Percentiles rank a stretch among this genome's conserved stretches.
These are phyloP conservation scores for Oxytropis ochrocephala DNA, from an alignment of 306 rosid genomes.

Conservation along the genomic window DNA sequence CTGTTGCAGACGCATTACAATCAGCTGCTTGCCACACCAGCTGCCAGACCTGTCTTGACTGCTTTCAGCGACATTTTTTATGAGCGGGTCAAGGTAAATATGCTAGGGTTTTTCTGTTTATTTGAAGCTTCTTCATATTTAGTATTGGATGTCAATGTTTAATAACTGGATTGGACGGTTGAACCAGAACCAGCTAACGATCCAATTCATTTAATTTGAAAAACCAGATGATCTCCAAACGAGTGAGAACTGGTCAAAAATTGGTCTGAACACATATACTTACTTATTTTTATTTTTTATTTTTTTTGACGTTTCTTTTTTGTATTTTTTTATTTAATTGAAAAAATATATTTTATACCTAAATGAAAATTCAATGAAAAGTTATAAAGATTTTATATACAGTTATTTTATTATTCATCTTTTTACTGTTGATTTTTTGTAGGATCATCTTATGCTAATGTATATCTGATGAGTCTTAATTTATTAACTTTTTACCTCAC, in stretches of 20 bases:
- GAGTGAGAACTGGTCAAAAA: too few relatives aligned
- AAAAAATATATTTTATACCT: too few relatives aligned
- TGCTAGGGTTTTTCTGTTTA: background rate
- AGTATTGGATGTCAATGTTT: background rate
- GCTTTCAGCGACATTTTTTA: constrained; percentile 59
- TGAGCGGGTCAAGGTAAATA: constrained; percentile 66
- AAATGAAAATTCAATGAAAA: too few relatives aligned
- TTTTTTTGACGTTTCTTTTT: too few relatives aligned
- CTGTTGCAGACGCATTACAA: constrained; percentile 66
- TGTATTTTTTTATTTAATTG: too few relatives aligned
- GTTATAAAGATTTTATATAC: too few relatives aligned
- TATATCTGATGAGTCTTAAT: background rate
- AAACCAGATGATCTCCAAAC: too few relatives aligned
- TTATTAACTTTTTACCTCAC: too few relatives aligned
- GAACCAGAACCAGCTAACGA: background rate
- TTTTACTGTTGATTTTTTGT: too few relatives aligned
- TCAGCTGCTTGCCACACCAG: constrained; percentile 73
- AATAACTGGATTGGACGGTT: background rate
- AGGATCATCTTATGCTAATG: background rate
- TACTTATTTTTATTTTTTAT: too few relatives aligned
- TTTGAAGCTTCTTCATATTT: background rate
- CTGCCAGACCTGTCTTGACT: constrained; percentile 67
- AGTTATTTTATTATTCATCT: too few relatives aligned
- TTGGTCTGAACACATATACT: too few relatives aligned
- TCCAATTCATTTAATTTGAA: background rate